These are phyloP conservation scores for Trichoderma koningiopsis DNA, from an alignment of 2,329 filamentous ascomycete genomes.

Conservation along the genomic window DNA sequence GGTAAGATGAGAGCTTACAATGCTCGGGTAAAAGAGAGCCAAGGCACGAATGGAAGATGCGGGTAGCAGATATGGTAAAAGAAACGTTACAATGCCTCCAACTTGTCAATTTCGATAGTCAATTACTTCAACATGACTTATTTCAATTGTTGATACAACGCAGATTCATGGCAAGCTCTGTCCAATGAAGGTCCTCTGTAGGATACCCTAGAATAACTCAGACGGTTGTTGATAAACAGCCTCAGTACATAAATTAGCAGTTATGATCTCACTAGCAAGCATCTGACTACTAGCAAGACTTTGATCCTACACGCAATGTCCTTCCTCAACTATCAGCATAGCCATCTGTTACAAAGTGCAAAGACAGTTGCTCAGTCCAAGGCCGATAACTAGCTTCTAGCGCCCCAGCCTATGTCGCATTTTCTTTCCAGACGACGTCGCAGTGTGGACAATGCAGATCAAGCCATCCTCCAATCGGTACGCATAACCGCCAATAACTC, in stretches of 20 bases:
- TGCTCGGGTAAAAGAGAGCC: not conserved
- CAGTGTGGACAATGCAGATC: not conserved
- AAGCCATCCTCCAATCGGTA: not conserved
- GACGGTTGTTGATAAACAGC: not conserved
- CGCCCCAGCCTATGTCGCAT: not conserved
- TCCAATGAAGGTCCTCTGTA: too few relatives aligned
- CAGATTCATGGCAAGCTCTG: too few relatives aligned
- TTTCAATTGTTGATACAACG: too few relatives aligned
- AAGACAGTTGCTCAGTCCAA: not conserved
- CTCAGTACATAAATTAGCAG: not conserved
- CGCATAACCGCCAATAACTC: not conserved
- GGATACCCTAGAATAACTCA: not conserved
- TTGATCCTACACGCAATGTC: not conserved
- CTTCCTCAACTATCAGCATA: not conserved
- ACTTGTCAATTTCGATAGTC: not conserved
- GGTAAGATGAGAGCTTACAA: not conserved
- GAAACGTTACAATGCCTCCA: not conserved
- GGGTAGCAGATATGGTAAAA: not conserved
- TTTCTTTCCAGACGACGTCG: not conserved
- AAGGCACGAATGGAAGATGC: not conserved
- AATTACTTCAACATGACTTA: not conserved
- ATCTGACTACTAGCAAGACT: not conserved
- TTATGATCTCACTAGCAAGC: not conserved
- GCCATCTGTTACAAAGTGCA: not conserved
- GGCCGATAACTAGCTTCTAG: not conserved